Base-by-base conservation (phyloP, 805 yeast genomes). In the Kodamaea restingae region DNA sequence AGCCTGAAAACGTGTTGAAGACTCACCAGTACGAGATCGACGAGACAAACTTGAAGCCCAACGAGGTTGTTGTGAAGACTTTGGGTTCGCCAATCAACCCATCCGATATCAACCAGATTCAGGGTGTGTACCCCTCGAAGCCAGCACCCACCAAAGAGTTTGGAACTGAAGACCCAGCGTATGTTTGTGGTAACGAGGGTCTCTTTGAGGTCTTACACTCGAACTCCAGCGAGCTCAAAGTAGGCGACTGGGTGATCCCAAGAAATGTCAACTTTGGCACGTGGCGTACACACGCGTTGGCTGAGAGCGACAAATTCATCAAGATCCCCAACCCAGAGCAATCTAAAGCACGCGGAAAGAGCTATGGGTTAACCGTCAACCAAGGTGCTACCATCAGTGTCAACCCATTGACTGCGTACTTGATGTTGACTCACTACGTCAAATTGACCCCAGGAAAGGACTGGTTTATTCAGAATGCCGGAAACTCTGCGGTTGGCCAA, bases 391-490 rank as follows among this genome's bases (percentile, higher is more conserved):
- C 97, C 4, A 78, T 91, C 20, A 70, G 88, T 4, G 98, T 93
- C 36, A 93, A 93, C 59, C 97, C 98, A 3, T 75, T 85, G 36
- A 87, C 96, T 7, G 98, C 98, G 0, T 87, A 80, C 53, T 85
- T 87, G 61, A 76, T 93, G 85, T 80, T 91, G 45, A 78, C 83
- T 12, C 75, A 82, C 60, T 84, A 78, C 58, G 76, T 65, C 38
- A 70, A 76, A 40, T 63, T 84, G 52, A 60, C 68, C 42, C 74
- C 78, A 2, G 87, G 87, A 14, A 60, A 60, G 40, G 90, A 90
- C 59, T 93, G 96, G 95, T 77, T 93, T 46, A 80, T 93, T 45
- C 98, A 93, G 65, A 93, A 91, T 54, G 98, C 96, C 22, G 98
- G 96, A 25, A 93, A 88, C 49, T 87, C 96, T 6, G 95, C 93